A percentile compares a stretch with the other conserved stretches of the same genome.
These are phyloP conservation scores for Cyclotella choctawhatcheeana DNA, from an alignment of 108 stramenopile genomes.

Conservation along the genomic window DNA sequence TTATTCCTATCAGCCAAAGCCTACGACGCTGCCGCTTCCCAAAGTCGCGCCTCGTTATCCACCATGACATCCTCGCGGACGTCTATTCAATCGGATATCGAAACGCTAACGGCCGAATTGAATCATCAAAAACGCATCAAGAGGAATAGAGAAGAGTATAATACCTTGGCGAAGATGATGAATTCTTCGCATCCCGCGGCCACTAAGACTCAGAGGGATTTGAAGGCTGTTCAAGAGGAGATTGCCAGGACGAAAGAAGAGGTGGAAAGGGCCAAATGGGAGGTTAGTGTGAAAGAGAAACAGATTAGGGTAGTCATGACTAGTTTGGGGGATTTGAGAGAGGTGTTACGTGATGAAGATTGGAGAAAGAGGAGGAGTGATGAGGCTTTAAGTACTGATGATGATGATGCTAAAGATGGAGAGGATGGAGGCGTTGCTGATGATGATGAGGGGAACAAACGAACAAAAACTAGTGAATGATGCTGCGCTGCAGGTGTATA, in stretches of 20 bases:
- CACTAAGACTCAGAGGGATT: constrained; percentile 21
- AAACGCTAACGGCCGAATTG: constrained; percentile 20
- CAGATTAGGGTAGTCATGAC: constrained; percentile 34
- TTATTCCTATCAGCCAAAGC: constrained; percentile 39
- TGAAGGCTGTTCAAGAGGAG: constrained; percentile 23
- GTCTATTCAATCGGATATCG: constrained; percentile 19
- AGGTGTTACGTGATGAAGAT: constrained; percentile 41
- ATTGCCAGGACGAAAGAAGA: constrained; percentile 29
- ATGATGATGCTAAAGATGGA: background rate
- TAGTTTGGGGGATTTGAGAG: constrained; percentile 44
- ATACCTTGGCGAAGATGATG: constrained; percentile 38
- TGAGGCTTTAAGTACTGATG: background rate
- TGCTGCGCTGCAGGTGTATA: background rate
- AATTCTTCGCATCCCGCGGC: constrained; percentile 25
- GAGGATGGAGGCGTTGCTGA: background rate
- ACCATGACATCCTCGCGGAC: constrained; percentile 13
- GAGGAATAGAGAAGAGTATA: constrained; percentile 34
- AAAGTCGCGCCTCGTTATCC: constrained; percentile 14
- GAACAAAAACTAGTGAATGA: background rate
- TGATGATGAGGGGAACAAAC: background rate
- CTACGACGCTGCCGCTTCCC: constrained; percentile 15
- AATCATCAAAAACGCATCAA: constrained; percentile 7
- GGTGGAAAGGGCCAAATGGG: constrained; percentile 23
- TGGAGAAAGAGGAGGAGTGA: constrained; percentile 2
- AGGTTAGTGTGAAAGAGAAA: constrained; percentile 34